Conservation (phyloP, 2,329 filamentous ascomycete genomes). For the Chrysoporthe austroafricana region DNA sequence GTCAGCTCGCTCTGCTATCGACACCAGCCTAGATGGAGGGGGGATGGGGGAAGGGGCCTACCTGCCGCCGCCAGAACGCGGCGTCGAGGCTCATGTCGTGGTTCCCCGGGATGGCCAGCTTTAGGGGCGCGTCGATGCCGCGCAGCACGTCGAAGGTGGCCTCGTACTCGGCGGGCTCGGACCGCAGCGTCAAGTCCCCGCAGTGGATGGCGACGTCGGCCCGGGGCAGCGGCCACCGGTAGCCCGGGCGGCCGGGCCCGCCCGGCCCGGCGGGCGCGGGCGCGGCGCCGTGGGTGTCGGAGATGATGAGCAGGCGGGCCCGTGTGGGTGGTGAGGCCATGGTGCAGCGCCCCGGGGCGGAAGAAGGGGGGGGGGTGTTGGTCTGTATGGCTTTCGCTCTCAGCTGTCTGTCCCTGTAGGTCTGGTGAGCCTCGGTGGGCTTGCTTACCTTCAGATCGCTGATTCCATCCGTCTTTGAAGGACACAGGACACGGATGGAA, state of each 20-base stretch:
- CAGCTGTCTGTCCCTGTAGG: neutral
- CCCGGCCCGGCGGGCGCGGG: slow-evolving; percentile 9
- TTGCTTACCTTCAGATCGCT: no score
- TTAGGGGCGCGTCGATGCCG: slow-evolving; percentile 23
- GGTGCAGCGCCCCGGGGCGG: neutral
- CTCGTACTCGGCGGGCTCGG: slow-evolving; percentile 18
- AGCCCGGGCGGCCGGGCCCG: slow-evolving; percentile 10
- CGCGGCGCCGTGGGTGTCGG: slow-evolving; percentile 25
- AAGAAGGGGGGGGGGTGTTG: no score
- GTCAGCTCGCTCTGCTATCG: no score
- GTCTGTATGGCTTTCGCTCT: no score
- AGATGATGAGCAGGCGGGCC: slow-evolving; percentile 29
- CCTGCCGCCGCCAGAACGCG: slow-evolving; percentile 8
- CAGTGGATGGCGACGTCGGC: slow-evolving; percentile 27
- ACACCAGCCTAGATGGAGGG: no score
- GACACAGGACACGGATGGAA: no score
- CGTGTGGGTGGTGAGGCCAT: slow-evolving; percentile 12
- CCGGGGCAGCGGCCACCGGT: slow-evolving; percentile 18
- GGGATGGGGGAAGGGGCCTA: neutral
- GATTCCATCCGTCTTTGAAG: no score
- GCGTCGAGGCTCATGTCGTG: slow-evolving; percentile 24
- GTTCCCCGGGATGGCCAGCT: slow-evolving; percentile 27
- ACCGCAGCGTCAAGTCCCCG: slow-evolving; percentile 16
- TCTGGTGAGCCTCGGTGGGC: no score
- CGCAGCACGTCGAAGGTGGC: slow-evolving; percentile 24